Evolutionary conservation across 2,329 filamentous ascomycete species (phyloP), one percentile per base, ranked within the genome.

Genomic region (Aspergillus intermedius): DNA sequence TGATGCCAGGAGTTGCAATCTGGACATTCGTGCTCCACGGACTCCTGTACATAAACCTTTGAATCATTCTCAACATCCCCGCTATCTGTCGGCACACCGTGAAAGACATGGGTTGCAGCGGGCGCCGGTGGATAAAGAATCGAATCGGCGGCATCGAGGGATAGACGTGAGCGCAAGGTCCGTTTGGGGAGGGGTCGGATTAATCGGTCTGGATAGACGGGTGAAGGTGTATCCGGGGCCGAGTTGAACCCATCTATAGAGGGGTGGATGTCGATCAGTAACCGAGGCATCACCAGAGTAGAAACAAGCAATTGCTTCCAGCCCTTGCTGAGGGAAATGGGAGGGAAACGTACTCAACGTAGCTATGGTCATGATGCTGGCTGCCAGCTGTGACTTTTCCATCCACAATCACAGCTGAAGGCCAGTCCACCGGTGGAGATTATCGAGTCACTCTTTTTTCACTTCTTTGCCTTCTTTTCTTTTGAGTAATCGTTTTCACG

Each of bases 151-250:
- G 87, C 84, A 67, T 95, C 88, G 51, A 88, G 85, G 28, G 91
- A 91, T 46, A 98, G 77, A 49, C 88, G 84, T 66, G 93, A 90
- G 60, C 91, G 88, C 47, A 98, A 79, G 55, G 88, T 86, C 62
- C 90, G 86, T 72, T 88, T 93, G 40, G 93, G 93, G 52, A 98
- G 75, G 49, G 93, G 93, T 64, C 90, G 86, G 66, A 98, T 98
- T 52, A 91, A 87, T 69, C 93, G 85, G 66, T 95, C 88, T 57
- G 89, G 89, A 66, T 88, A 95, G 62, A 88, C 77, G 51, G 87
- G 82, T 51, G 89, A 93, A 55, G 83, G 78, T 50, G 86, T 86
- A 75, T 95, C 89, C 57, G 74, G 72, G 60, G 71, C 69, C 60
- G 74, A 71, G 55, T 74, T 73, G 64, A 75, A 77, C 66, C 71